phyloP scores from a whole-genome alignment of 73 alveolate genomes.

The Paramecium sonneborni region DNA sequence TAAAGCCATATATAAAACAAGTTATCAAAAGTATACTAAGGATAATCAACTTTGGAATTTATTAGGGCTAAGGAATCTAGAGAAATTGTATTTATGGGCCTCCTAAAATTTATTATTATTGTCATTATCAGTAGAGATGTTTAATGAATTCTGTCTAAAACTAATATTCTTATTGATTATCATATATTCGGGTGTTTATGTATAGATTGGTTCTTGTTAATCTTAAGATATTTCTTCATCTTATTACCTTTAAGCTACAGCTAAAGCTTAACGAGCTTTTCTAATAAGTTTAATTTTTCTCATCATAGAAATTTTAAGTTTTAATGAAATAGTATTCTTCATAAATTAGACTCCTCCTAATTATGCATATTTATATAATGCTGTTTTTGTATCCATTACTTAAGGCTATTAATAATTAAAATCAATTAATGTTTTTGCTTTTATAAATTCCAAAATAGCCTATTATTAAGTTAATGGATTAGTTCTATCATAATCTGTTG shows the following conservation, averaged over 20 bases:
- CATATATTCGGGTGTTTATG: not conserved
- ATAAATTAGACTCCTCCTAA: not conserved
- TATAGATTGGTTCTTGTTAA: not conserved
- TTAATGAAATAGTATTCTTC: not conserved
- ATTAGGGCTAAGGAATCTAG: not conserved
- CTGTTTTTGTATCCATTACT: not conserved
- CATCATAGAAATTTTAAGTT: not conserved
- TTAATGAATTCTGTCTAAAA: not conserved
- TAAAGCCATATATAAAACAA: not conserved
- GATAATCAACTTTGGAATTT: not conserved
- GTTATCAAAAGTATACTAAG: not conserved
- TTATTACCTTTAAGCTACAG: not conserved
- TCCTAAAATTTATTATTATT: not conserved
- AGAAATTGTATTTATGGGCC: not conserved
- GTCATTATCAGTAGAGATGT: not conserved
- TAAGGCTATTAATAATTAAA: not conserved
- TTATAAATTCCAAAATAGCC: not conserved
- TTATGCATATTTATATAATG: not conserved
- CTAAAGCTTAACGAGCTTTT: not conserved
- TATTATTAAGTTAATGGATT: not conserved
- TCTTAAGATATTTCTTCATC: not conserved
- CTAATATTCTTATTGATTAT: not conserved
- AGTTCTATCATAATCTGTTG: constrained; percentile 42
- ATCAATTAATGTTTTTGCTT: not conserved
- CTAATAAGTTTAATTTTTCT: not conserved